Evolutionary conservation across 139 green algal species (phyloP).

Genomic region (Auxenochlorella pyrenoidosa): DNA sequence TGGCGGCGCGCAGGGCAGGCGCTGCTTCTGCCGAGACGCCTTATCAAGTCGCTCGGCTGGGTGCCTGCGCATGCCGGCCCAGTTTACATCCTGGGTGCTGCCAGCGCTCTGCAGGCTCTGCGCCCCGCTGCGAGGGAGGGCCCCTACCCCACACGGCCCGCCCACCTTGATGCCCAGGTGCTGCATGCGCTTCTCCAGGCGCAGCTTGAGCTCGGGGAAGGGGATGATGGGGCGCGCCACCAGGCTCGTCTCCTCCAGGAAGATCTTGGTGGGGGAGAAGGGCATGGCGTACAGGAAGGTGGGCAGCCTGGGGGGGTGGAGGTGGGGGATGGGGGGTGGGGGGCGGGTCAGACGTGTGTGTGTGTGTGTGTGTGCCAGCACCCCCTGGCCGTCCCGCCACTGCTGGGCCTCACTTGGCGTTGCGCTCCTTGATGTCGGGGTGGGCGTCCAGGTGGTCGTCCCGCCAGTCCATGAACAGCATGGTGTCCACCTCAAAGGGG

Average conservation of each 20-base stretch:
- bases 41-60: too few species aligned
- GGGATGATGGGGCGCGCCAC: conserved; percentile 90
- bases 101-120: not conserved
- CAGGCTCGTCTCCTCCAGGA: conserved; percentile 96
- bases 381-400: too few species aligned
- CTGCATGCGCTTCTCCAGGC: conserved; percentile 84
- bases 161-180: conserved; percentile 86
- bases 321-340: not conserved
- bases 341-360: not conserved
- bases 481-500: conserved; percentile 91
- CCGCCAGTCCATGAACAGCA: conserved; percentile 99
- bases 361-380: not conserved
- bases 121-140: too few species aligned
- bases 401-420: conserved; percentile 42
- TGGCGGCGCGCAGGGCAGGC: too few species aligned
- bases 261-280: conserved; percentile 88
- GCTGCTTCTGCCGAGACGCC: too few species aligned
- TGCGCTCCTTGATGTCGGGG: conserved; percentile 65
- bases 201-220: conserved; percentile 93
- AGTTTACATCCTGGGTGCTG: not conserved
- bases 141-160: too few species aligned
- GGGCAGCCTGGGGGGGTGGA: conserved; percentile 65
- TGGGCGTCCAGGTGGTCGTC: conserved; percentile 84
- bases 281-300: conserved; percentile 99
- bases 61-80: too few species aligned